Base-by-base conservation (phyloP, 805 yeast genomes). In the Schizosaccharomyces osmophilus region DNA sequence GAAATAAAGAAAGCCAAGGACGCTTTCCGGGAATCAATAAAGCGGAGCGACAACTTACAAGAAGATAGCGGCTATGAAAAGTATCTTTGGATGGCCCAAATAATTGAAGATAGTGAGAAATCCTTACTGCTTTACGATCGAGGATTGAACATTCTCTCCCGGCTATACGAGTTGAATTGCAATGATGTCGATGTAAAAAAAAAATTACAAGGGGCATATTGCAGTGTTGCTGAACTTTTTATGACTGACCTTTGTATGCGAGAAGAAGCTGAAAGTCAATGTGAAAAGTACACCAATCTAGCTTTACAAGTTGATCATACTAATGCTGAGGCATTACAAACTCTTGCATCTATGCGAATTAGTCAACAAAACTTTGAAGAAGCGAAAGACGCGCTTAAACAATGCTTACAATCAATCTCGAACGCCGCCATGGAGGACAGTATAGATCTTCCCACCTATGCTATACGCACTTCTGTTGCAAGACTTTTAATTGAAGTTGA, bases 171-270 rank as follows among this genome's bases (percentile, higher is more conserved):
- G 59, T 61, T 43, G 11, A 59, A 61, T 2, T 69, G 55, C 41
- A 51, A 36, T 24, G 61, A 41, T 42, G 51, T 59, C n/a, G 61
- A 59, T 26, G 61, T 61, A 31, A 54, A 68, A 19, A 67, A 69
- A 6, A 67, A 67, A n/a, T 61, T 59, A 4, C 66, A 73, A 17
- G 66, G 69, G 6, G 95, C 88, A 0, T 74, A 85, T 22, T 82
- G 89, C 65, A 83, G 95, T 5, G 78, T 83, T 74, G 85, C 89
- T 68, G 97, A 89, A 65, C 69, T 72, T 59, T 89, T 95, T 95
- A 89, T 89, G 97, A 89, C 97, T 0, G 97, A 90, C 74, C 74
- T 89, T 65, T 89, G 97, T 74, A 87, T 87, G 95, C 93, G 85
- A 67, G 80, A 80, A 3, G 81, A 83, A 65, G 96, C 97, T 2